Base-by-base conservation (phyloP, 192 early-diverging fungal genomes). In the Lobosporangium transversale region DNA sequence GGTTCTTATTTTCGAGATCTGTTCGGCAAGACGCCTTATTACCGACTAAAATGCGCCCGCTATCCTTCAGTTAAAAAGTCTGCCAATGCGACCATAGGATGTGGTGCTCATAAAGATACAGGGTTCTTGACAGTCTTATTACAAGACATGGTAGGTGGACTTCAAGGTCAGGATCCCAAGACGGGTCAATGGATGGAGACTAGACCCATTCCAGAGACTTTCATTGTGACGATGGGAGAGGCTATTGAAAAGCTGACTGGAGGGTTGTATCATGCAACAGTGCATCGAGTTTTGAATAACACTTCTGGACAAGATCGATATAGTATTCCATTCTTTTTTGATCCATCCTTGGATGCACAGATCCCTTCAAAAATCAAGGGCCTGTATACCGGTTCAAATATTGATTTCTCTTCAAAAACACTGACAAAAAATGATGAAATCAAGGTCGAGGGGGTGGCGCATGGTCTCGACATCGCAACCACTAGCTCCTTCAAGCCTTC, bases 221-320 rank as follows among this genome's bases (percentile, higher is more conserved):
- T 90, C 70, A 83, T 90, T 18, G 86, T 90, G 27, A 90, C 89
- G 21, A 87, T 89, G 63, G 89, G 89, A 43, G 86, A 87, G n/a
- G 80, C 83, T 4, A 79, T 90, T 11, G 87, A 87, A 49, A 74
- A 83, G 21, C 21, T 88, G 31, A 87, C 86, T 0, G 83, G 79
- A 7, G 73, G 76, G 18, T 54, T 76, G 9, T 86, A 83, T 33
- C 61, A 82, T 9, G 89, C 87, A 0, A 90, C 87, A 0, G 84
- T 83, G 0, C 87, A 90, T 44, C 78, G 87, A 24, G 89, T 89
- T 4, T 49, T 86, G 14, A 90, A 82, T 44, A 85, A 85, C 18
- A 78, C 70, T 0, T 62, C 81, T 0, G 80, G 80, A 2, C 59
- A 65, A 9, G 84, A 84, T 11, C 80, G 89, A 8, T 84, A 84